phyloP scores from a whole-genome alignment of 345 rosid species.

The Dipteronia sinensis region DNA sequence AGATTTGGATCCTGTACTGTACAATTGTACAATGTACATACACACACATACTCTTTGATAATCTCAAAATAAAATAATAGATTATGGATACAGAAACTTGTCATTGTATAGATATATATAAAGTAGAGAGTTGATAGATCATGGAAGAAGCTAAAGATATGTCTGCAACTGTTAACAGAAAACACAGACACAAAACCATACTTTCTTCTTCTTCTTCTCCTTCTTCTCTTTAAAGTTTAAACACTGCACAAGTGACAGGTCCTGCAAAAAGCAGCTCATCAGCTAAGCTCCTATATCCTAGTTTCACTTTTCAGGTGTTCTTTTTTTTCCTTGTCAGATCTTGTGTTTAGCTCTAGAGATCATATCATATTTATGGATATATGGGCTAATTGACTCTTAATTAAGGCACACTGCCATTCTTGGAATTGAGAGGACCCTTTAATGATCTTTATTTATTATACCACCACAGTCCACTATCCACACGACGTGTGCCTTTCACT shows the following conservation, averaged over 20 bases:
- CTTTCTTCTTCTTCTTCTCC: not conserved
- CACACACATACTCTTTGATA: not conserved
- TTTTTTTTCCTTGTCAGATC: conserved; percentile 18
- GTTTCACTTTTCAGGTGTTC: conserved; percentile 1
- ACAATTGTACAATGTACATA: not conserved
- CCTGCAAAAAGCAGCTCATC: conserved; percentile 11
- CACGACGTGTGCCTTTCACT: not conserved
- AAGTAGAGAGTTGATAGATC: conserved; percentile 7
- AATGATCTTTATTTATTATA: not conserved
- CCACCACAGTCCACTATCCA: too few species aligned
- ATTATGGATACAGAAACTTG: not conserved
- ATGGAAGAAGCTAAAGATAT: conserved; percentile 18
- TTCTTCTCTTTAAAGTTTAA: too few species aligned
- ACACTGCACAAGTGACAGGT: not conserved
- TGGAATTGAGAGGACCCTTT: conserved; percentile 11
- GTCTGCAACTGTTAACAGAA: conserved; percentile 16
- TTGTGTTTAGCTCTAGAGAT: not conserved
- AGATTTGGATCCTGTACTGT: not conserved
- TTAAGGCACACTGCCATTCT: conserved; percentile 17
- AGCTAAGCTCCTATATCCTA: not conserved
- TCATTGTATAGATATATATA: not conserved
- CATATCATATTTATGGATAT: not conserved
- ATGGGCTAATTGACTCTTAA: not conserved
- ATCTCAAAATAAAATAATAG: not conserved
- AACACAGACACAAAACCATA: not conserved